Conservation (phyloP, 1,284 basidiomycete genomes). For the Malassezia pachydermatis region DNA sequence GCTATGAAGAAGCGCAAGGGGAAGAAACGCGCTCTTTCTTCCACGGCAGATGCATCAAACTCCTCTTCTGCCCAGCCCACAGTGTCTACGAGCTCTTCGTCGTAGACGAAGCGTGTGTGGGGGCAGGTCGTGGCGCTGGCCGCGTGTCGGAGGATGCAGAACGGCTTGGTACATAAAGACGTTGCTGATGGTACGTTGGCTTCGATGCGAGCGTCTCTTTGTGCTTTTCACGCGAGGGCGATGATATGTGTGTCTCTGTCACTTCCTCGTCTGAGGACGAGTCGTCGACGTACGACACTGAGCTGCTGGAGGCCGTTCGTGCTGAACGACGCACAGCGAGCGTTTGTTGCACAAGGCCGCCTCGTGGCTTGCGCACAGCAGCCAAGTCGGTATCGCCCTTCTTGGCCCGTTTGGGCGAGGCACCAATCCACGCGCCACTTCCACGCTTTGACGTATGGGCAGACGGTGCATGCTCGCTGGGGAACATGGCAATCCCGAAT, state of each 20-base stretch:
- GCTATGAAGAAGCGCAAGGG: slow-evolving; percentile 48
- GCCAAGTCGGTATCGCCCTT: background rate
- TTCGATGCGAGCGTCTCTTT: no score
- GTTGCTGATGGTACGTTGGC: slow-evolving; percentile 9
- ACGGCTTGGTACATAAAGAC: slow-evolving; percentile 1
- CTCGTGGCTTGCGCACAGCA: background rate
- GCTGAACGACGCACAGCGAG: slow-evolving; percentile 11
- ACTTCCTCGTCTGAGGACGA: slow-evolving; percentile 3
- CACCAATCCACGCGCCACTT: slow-evolving; percentile 9
- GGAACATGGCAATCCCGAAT: slow-evolving; percentile 17
- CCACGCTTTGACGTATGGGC: slow-evolving; percentile 1
- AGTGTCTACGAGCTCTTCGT: background rate
- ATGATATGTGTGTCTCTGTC: no score
- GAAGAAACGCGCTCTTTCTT: slow-evolving; percentile 13
- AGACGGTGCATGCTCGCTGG: slow-evolving; percentile 1
- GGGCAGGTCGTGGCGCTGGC: slow-evolving; percentile 1
- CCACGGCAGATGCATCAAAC: background rate
- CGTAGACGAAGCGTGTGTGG: no score
- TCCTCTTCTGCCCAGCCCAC: background rate
- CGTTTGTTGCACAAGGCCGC: slow-evolving; percentile 5
- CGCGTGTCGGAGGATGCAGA: background rate
- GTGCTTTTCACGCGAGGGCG: no score
- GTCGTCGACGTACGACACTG: background rate
- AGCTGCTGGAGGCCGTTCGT: background rate
- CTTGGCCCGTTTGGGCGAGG: slow-evolving; percentile 6